Conservation (phyloP, 768 basidiomycete species). For the Stropharia rugosoannulata region DNA sequence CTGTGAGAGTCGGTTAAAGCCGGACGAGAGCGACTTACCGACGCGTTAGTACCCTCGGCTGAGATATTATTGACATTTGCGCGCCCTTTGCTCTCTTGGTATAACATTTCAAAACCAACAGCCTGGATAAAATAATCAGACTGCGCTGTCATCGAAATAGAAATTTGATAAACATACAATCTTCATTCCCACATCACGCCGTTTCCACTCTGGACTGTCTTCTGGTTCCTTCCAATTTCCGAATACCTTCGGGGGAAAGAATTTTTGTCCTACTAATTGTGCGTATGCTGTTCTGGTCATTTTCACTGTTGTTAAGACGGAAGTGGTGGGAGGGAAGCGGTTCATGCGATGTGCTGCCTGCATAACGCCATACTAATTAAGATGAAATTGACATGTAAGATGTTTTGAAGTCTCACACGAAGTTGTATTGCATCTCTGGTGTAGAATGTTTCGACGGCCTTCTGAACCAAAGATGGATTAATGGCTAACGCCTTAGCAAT, state of each 20-base stretch:
- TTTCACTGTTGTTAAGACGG: slow-evolving; percentile 58
- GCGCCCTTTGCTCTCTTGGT: slow-evolving; percentile 75
- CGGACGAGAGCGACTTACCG: slow-evolving; percentile 38
- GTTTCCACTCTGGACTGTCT: slow-evolving; percentile 66
- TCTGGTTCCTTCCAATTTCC: slow-evolving; percentile 68
- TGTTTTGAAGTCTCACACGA: slow-evolving; percentile 52
- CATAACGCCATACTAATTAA: not conserved
- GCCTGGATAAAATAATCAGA: slow-evolving; percentile 46
- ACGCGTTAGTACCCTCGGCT: slow-evolving; percentile 38
- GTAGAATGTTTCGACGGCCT: slow-evolving; percentile 91
- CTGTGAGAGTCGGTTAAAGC: not conserved
- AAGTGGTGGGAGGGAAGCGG: slow-evolving; percentile 78
- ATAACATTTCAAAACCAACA: slow-evolving; percentile 97
- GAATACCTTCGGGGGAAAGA: slow-evolving; percentile 89
- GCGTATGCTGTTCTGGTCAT: slow-evolving; percentile 95
- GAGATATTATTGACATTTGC: slow-evolving; percentile 34
- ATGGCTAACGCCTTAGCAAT: slow-evolving; percentile 70
- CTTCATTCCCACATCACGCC: slow-evolving; percentile 91
- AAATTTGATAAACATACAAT: slow-evolving; percentile 51
- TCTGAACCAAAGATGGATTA: slow-evolving; percentile 74
- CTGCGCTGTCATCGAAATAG: not conserved
- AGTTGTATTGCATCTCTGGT: slow-evolving; percentile 91
- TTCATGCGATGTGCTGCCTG: slow-evolving; percentile 89
- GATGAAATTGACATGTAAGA: not conserved
- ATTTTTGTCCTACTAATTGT: slow-evolving; percentile 87